phyloP scores from a whole-genome alignment of 805 yeast species.

The Ascoidea asiatica region DNA sequence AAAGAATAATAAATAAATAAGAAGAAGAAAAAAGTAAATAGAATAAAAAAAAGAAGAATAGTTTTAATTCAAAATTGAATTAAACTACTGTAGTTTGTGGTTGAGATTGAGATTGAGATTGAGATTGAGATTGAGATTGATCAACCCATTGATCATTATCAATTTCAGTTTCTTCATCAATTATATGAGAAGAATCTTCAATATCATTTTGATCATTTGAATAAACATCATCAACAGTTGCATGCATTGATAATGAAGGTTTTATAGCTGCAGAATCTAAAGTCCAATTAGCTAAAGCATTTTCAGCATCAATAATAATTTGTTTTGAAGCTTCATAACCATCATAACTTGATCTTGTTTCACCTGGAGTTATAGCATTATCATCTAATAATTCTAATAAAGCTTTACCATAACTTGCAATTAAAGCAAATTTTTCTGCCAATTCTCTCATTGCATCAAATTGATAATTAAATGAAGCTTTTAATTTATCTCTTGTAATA shows the following conservation, averaged over 20 bases:
- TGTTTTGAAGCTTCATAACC: constrained; percentile 98
- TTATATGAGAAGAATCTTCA: too few relatives aligned
- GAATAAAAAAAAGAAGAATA: too few relatives aligned
- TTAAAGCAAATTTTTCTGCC: constrained; percentile 90
- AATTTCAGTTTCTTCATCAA: constrained; percentile 22
- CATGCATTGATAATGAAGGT: constrained; percentile 82
- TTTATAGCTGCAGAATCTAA: constrained; percentile 89
- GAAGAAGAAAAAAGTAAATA: too few relatives aligned
- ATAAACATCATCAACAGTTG: constrained; percentile 50
- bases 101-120: too few relatives aligned
- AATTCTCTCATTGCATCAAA: constrained; percentile 91
- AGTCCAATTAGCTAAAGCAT: constrained; percentile 93
- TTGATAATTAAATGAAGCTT: constrained; percentile 95
- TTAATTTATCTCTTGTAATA: constrained; percentile 94
- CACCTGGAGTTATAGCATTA: constrained; percentile 97
- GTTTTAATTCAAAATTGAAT: too few relatives aligned
- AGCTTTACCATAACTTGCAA: constrained; percentile 98
- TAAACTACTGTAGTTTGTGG: too few relatives aligned
- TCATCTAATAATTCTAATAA: constrained; percentile 91
- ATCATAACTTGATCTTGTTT: constrained; percentile 95
- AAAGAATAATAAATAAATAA: too few relatives aligned
- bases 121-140: too few relatives aligned
- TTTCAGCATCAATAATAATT: constrained; percentile 93
- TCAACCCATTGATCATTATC: background rate
- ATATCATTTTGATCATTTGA: constrained; percentile 33